Percentiles rank a stretch among this genome's conserved stretches.
These are phyloP conservation scores for Skeletonema potamos DNA, from an alignment of 108 stramenopile species.

Conservation along the genomic window DNA sequence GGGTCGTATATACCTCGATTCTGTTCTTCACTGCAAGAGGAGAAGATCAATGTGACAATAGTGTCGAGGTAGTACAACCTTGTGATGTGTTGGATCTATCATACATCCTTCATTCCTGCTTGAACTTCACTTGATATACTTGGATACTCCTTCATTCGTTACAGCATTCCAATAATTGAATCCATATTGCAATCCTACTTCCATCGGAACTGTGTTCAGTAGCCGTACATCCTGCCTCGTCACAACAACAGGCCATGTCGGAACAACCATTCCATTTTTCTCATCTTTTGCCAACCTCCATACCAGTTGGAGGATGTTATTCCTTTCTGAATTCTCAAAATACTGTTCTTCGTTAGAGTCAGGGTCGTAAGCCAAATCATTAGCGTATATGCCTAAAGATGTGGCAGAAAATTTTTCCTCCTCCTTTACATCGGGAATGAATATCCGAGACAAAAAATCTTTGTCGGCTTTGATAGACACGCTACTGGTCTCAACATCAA, in stretches of 20 bases:
- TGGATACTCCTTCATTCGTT: neutral
- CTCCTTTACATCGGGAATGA: neutral
- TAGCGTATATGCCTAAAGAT: conserved; percentile 1
- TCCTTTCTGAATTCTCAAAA: conserved; percentile 10
- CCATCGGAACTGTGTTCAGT: conserved; percentile 11
- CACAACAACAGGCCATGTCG: conserved; percentile 10
- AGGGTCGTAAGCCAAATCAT: conserved; percentile 8
- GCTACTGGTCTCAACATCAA: neutral
- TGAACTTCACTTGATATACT: neutral
- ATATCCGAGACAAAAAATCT: conserved; percentile 3
- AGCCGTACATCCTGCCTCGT: neutral
- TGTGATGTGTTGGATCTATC: too few species aligned
- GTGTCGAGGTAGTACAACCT: too few species aligned
- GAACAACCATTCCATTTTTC: neutral
- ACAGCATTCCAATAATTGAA: conserved; percentile 3
- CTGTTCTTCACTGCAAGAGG: too few species aligned
- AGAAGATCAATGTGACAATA: too few species aligned
- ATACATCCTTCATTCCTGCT: too few species aligned
- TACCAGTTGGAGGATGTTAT: conserved; percentile 5
- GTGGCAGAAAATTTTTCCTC: neutral
- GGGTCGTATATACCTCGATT: too few species aligned
- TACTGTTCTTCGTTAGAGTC: conserved; percentile 4
- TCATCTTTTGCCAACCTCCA: conserved; percentile 11
- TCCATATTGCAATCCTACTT: conserved; percentile 12
- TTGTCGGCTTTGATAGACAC: neutral